Percentiles rank a stretch among this genome's conserved stretches.
These are phyloP conservation scores for Phytomonas serpens DNA, from an alignment of 208 protist genomes.

Conservation along the genomic window DNA sequence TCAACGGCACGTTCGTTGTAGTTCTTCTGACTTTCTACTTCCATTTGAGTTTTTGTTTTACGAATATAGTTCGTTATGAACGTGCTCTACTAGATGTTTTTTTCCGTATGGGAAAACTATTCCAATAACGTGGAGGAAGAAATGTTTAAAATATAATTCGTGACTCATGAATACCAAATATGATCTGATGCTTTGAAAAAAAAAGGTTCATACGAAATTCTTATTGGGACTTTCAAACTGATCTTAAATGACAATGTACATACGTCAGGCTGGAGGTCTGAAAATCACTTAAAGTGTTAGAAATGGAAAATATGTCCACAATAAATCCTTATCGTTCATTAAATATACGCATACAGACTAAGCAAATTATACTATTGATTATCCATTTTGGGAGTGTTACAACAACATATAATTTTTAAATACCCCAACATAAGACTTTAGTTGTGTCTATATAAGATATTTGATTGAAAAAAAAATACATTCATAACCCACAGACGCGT, in stretches of 20 bases:
- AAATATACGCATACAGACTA: neutral
- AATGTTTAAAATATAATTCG: neutral
- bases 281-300: neutral
- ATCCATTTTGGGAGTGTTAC: neutral
- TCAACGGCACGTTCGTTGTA: neutral
- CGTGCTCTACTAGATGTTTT: neutral
- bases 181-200: neutral
- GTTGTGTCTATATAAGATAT: neutral
- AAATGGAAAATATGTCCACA: conserved; percentile 2
- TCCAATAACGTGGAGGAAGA: neutral
- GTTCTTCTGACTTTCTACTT: neutral
- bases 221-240: neutral
- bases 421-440: conserved; percentile 5
- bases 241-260: neutral
- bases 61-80: neutral
- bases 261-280: neutral
- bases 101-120: neutral
- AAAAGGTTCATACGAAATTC: conserved; percentile 11
- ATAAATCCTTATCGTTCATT: neutral
- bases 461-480: neutral
- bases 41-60: neutral
- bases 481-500: neutral
- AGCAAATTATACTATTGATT: neutral
- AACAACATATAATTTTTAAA: neutral
- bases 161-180: neutral